These are phyloP conservation scores for Xylariaceae sp. DNA, from an alignment of 2,329 filamentous ascomycete genomes.

Conservation along the genomic window DNA sequence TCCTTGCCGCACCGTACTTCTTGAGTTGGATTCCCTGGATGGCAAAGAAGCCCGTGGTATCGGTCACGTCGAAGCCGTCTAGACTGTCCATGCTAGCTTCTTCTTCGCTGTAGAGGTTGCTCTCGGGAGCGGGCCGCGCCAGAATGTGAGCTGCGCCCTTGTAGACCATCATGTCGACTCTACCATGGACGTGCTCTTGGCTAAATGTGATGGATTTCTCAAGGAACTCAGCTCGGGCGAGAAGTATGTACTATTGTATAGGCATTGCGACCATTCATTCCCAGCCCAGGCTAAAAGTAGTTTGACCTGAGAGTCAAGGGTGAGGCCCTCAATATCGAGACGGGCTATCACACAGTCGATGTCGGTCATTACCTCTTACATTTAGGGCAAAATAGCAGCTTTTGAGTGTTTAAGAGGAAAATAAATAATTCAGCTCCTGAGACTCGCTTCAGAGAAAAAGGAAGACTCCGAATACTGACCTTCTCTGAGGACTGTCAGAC, in stretches of 20 bases:
- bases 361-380: no score
- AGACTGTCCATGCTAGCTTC: conserved; percentile 51
- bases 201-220: conserved; percentile 54
- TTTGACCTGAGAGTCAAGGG: no score
- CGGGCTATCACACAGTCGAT: no score
- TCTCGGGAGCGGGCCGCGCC: conserved; percentile 43
- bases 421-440: no score
- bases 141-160: conserved; percentile 44
- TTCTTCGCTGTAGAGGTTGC: conserved; percentile 50
- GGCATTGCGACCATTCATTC: conserved; percentile 48
- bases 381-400: no score
- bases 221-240: conserved; percentile 51
- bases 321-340: no score
- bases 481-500: no score
- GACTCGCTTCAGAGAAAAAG: no score
- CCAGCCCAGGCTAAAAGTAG: no score
- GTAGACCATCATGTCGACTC: conserved; percentile 37
- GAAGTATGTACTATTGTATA: conserved; percentile 48
- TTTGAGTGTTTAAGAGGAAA: no score
- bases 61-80: conserved; percentile 39
- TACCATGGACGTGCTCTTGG: conserved; percentile 50
- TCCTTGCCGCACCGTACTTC: conserved; percentile 47
- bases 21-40: conserved; percentile 66
- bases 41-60: conserved; percentile 56
- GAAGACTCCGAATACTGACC: no score